Evolutionary conservation across 108 stramenopile genomes (phyloP).

Genomic region (Skeletonema marinoi): DNA sequence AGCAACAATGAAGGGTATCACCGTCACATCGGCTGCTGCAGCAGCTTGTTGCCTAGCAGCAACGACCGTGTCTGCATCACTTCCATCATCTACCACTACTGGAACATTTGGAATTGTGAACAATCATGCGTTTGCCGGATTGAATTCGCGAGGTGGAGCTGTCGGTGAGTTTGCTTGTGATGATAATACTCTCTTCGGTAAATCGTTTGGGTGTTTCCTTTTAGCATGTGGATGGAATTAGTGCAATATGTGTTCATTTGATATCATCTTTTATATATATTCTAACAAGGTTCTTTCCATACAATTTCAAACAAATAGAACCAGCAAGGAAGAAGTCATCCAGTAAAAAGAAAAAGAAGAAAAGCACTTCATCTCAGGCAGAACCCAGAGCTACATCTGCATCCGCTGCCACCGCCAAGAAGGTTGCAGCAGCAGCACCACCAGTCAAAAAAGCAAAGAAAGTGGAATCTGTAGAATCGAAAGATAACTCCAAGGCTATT

Average conservation of each 20-base stretch:
- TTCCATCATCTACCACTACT: neutral
- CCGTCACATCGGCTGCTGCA: conserved; percentile 21
- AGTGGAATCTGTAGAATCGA: neutral
- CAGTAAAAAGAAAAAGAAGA: conserved; percentile 36
- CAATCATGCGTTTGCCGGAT: conserved; percentile 24
- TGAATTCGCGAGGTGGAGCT: conserved; percentile 38
- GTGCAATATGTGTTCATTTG: neutral
- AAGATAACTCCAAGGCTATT: conserved; percentile 73
- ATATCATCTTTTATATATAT: neutral
- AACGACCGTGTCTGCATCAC: conserved; percentile 8
- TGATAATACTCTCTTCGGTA: neutral
- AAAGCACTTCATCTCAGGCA: conserved; percentile 2
- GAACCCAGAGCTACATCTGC: neutral
- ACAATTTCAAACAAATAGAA: conserved; percentile 5
- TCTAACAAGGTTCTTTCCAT: neutral
- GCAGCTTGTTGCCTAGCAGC: conserved; percentile 10
- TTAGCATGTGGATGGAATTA: no score
- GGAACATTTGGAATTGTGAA: conserved; percentile 14
- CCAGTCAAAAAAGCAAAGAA: conserved; percentile 8
- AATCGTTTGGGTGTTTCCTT: no score
- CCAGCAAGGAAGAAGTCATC: conserved; percentile 25
- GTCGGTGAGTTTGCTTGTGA: conserved; percentile 22
- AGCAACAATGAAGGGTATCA: conserved; percentile 15
- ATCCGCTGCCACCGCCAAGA: neutral
- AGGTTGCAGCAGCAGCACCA: conserved; percentile 1